Base-by-base conservation (phyloP, 2,329 filamentous ascomycete species). In the Stagonosporopsis rhizophila region DNA sequence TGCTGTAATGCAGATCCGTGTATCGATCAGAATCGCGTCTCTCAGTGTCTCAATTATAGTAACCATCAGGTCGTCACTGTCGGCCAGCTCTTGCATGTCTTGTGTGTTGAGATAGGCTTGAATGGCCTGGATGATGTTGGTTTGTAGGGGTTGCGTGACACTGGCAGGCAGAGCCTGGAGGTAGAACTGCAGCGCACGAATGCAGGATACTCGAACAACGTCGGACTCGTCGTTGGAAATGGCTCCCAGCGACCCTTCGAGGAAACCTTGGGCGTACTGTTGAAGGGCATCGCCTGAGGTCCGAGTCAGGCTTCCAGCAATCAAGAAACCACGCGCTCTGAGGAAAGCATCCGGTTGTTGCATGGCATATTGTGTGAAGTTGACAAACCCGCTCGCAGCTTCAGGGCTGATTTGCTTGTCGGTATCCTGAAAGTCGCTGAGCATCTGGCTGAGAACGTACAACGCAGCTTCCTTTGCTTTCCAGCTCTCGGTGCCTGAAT, bases 11-110 rank as follows among this genome's bases (percentile, higher is more conserved):
- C 90, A 88, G 49, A 95, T 86, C 15, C 83, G 82, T 2, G 90
- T 86, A 66, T 97, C 89, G 51, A 96, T 84, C 65, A 89, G 83
- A 67, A 98, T 95, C 25, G 90, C 89, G 66, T 92, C 88, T 47
- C 92, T 86, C 3, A 98, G 81, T 0, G 93, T 90, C 76, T 97
- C 92, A 6, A 94, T 90, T 28, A 99, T 81, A 0, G 93, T 94
- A 14, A 96, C 91, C 64, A 97, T 87, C 51, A 98, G 85, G 74
- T 99, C 95, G 65, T 98, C 94, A 11, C 91, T 90, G 60, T 97
- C 93, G 51, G 90, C 87, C 44, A 96, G 84, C 17, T 97, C 93
- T 48, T 85, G 86, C 44, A 95, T 82, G 68, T 97, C 92, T 72
- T 94, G 92, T 15, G 84, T 81, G 40, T 88, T 85, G 64, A 98